A percentile compares a stretch with the other conserved stretches of the same genome.
phyloP scores from a whole-genome alignment of 768 basidiomycete genomes.

The Podaxis sp. region DNA sequence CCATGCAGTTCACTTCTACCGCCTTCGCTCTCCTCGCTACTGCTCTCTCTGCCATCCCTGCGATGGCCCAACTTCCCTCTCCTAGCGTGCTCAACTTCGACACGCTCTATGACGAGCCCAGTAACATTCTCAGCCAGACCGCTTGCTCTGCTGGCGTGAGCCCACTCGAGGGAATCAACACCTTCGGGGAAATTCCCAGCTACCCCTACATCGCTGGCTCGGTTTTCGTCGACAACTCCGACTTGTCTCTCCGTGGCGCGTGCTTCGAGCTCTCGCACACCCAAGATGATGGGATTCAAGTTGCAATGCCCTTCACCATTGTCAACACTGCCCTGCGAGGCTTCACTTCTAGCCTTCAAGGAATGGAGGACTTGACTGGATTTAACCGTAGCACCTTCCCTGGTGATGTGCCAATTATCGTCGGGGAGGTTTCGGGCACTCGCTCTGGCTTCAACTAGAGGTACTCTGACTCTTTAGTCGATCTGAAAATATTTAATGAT shows the following conservation, averaged over 20 bases:
- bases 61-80: not conserved
- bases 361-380: constrained; percentile 1
- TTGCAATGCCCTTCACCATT: constrained; percentile 5
- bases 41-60: not conserved
- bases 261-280: constrained; percentile 3
- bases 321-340: constrained; percentile 1
- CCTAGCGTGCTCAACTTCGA: not conserved
- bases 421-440: constrained; percentile 2
- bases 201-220: constrained; percentile 10
- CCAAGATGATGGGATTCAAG: constrained; percentile 1
- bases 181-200: constrained; percentile 9
- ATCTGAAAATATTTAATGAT: too few species aligned
- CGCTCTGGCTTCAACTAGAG: constrained; percentile 4
- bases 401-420: not conserved
- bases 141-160: constrained; percentile 9
- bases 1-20: not conserved
- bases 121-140: not conserved
- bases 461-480: not conserved
- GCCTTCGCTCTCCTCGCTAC: not conserved
- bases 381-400: not conserved
- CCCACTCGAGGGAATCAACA: constrained; percentile 3
- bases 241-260: constrained; percentile 7
- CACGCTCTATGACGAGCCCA: not conserved
- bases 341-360: constrained; percentile 3
- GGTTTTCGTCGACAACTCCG: not conserved